Base-by-base conservation (phyloP, 2,329 filamentous ascomycete genomes). In the Trichoderma afroharzianum region DNA sequence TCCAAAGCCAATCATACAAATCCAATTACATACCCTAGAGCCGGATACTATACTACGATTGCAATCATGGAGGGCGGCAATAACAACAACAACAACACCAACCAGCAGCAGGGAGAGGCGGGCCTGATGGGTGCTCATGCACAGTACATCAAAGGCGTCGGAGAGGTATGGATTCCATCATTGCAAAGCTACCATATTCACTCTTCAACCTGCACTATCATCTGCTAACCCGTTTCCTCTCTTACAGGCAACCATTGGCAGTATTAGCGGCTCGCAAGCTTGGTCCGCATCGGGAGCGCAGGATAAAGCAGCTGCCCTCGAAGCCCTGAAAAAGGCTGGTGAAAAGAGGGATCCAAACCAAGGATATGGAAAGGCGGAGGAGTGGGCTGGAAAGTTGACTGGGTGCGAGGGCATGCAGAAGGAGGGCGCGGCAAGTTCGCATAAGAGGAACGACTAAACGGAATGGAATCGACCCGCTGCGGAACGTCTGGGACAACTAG, bases 361-460 rank as follows among this genome's bases (percentile, higher is more conserved):
- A 57, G 90, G 90, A 0, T 89, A 86, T 69, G 91, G 91, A 43
- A 88, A 86, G 76, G 84, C 85, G 3, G 91, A 93, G 78, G 88
- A 92, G 82, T 77, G 90, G 62, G 87, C 89, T 0, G 91, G 91
- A 6, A 88, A 87, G 76, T 80, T 87, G 0, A 86, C 88, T 0
- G 91, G 91, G 0, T 93, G 91, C 74, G 88, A 91, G 79, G 91
- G 91, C 0, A 93, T 93, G 91, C 82, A 87, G 79, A 84, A 85
- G 69, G 90, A 92, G 79, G 90, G 90, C 0, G 83, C 81, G 15
- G 84, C 82, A 21, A 90, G 87, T 76, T 39, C 63, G 14, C 26
- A 53, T 6, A 57, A 67, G 63, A 81, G 79, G 69, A 68, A 33
- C 9, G 63, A 68, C 12, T 68, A 18, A 53, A 62, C 57, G 24